phyloP scores from a whole-genome alignment of 805 yeast species.

The Suhomyces faveliae region DNA sequence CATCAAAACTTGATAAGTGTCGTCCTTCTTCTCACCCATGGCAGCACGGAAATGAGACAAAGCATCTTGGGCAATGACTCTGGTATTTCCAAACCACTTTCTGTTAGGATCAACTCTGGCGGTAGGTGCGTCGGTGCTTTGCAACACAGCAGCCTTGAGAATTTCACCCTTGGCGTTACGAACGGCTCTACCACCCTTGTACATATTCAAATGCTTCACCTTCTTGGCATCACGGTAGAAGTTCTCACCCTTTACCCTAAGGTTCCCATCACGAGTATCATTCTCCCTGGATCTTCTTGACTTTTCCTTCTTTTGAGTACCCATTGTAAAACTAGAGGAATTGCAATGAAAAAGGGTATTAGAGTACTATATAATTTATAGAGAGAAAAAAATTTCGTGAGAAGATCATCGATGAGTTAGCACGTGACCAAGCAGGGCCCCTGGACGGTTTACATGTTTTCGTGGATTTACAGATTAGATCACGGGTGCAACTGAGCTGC shows the following conservation, averaged over 20 bases:
- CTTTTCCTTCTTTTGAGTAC: constrained; percentile 89
- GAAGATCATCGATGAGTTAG: constrained; percentile 4
- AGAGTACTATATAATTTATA: not conserved
- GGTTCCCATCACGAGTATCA: constrained; percentile 81
- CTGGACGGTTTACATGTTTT: not conserved
- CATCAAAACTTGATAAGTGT: constrained; percentile 80
- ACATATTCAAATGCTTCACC: constrained; percentile 88
- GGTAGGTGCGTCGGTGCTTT: constrained; percentile 79
- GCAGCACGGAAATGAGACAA: constrained; percentile 92
- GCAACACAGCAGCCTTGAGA: constrained; percentile 82
- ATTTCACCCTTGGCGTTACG: constrained; percentile 87
- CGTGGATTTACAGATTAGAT: not conserved
- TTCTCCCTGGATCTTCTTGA: constrained; percentile 81
- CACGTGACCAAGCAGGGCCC: not conserved
- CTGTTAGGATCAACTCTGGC: constrained; percentile 96
- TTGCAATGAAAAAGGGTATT: not conserved
- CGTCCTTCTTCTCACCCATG: constrained; percentile 78
- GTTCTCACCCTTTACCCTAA: constrained; percentile 94
- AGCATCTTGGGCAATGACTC: constrained; percentile 97
- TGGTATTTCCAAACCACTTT: constrained; percentile 96
- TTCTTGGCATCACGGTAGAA: constrained; percentile 93
- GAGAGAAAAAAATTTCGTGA: constrained; percentile 7
- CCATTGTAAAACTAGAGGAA: constrained; percentile 53
- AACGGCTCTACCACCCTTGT: constrained; percentile 84
- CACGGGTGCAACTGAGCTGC: not conserved